A percentile compares a stretch with the other conserved stretches of the same genome.
Evolutionary conservation across 371 early-diverging fungal species (phyloP).

Genomic region (Coemansia sp.): DNA sequence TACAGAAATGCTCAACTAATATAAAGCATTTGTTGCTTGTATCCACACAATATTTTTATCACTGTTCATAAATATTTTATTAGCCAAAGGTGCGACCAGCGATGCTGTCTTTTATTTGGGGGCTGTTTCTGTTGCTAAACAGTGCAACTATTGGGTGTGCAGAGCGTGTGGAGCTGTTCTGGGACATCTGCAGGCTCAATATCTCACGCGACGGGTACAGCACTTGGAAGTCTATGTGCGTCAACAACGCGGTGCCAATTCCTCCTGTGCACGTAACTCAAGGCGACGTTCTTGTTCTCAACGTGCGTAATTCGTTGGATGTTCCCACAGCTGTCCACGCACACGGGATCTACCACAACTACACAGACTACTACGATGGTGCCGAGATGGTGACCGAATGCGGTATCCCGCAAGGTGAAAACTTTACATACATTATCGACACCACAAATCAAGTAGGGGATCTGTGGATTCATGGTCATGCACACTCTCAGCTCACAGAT

Average conservation of each 20-base stretch:
- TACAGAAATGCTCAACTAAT: too few species aligned
- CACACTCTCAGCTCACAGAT: conserved; percentile 69
- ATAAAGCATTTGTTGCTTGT: too few species aligned
- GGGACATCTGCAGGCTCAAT: conserved; percentile 68
- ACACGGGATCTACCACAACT: conserved; percentile 67
- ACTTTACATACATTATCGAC: conserved; percentile 59
- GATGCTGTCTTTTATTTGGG: too few species aligned
- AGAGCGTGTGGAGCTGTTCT: conserved; percentile 57
- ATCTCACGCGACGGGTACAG: conserved; percentile 62
- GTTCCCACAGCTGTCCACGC: conserved; percentile 63
- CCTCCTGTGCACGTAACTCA: conserved; percentile 24
- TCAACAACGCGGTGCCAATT: conserved; percentile 71
- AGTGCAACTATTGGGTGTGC: not conserved
- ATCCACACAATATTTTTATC: too few species aligned
- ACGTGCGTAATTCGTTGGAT: conserved; percentile 62
- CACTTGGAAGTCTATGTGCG: conserved; percentile 61
- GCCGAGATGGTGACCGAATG: conserved; percentile 58
- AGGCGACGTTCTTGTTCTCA: conserved; percentile 60
- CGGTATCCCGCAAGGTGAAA: conserved; percentile 55
- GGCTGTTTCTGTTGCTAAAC: too few species aligned
- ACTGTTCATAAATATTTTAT: too few species aligned
- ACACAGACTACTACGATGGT: conserved; percentile 61
- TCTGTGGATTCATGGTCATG: conserved; percentile 74
- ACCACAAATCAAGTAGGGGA: conserved; percentile 61
- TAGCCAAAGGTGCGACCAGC: too few species aligned